These are phyloP conservation scores for Pascua sp. DNA, from an alignment of 1,284 basidiomycete species.

Conservation along the genomic window DNA sequence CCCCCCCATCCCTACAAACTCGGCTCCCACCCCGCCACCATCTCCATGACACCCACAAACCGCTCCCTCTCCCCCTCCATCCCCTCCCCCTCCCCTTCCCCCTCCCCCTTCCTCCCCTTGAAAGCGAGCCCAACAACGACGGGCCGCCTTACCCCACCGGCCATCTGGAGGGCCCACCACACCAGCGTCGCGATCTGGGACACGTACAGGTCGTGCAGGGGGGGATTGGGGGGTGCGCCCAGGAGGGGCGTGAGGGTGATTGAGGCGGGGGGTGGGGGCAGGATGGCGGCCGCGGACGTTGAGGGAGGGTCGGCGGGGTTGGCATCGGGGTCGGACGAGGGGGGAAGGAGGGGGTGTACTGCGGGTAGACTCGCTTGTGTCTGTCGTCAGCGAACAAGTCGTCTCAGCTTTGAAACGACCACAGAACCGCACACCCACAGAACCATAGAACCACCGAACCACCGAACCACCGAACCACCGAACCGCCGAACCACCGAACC, in stretches of 20 bases:
- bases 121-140: conserved; percentile 45
- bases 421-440: no score
- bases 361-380: conserved; percentile 75
- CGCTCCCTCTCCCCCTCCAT: conserved; percentile 54
- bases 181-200: conserved; percentile 79
- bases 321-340: conserved; percentile 54
- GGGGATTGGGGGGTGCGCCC: conserved; percentile 61
- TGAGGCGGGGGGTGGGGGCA: conserved; percentile 68
- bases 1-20: no score
- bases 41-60: conserved; percentile 66
- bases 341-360: conserved; percentile 64
- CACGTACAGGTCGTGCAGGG: conserved; percentile 75
- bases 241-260: conserved; percentile 72
- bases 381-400: conserved; percentile 55
- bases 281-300: conserved; percentile 53
- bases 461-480: no score
- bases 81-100: conserved; percentile 2
- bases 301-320: conserved; percentile 48
- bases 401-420: no score
- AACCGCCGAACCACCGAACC: neutral
- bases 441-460: no score
- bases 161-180: conserved; percentile 59
- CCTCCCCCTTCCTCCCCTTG: conserved; percentile 52
- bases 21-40: conserved; percentile 56
- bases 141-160: conserved; percentile 26